These are phyloP conservation scores for Xylaria grammica DNA, from an alignment of 495 filamentous ascomycete genomes.

Conservation along the genomic window DNA sequence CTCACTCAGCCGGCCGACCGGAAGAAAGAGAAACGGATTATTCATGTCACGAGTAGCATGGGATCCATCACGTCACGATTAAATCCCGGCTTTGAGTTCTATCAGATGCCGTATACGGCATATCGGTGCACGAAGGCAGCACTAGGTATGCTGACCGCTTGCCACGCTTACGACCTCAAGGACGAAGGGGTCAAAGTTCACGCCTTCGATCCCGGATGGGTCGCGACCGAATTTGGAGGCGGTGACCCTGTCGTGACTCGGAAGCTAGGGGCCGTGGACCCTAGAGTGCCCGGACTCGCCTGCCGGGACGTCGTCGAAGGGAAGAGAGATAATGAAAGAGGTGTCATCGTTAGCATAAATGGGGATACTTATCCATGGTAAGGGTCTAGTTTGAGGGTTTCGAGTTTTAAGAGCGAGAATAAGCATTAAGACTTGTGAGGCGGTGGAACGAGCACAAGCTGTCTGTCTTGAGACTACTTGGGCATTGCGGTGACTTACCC, in stretches of 20 bases:
- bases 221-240: constrained; percentile 12
- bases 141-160: constrained; percentile 12
- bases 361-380: constrained; percentile 11
- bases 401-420: no score
- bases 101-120: not conserved
- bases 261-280: not conserved
- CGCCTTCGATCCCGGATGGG: constrained; percentile 8
- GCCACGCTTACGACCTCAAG: constrained; percentile 14
- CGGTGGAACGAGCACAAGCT: no score
- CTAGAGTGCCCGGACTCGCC: not conserved
- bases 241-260: not conserved
- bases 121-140: constrained; percentile 19
- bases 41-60: constrained; percentile 14
- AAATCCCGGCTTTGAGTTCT: not conserved
- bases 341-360: constrained; percentile 7
- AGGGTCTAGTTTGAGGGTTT: no score
- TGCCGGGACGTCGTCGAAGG: constrained; percentile 9
- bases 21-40: constrained; percentile 6
- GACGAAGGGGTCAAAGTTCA: constrained; percentile 11
- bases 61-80: not conserved
- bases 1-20: not conserved
- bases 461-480: no score
- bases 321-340: constrained; percentile 11
- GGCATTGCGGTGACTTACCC: no score
- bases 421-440: no score